Evolutionary conservation across 2,329 filamentous ascomycete species (phyloP).

Genomic region (Aspergillus awamori): DNA sequence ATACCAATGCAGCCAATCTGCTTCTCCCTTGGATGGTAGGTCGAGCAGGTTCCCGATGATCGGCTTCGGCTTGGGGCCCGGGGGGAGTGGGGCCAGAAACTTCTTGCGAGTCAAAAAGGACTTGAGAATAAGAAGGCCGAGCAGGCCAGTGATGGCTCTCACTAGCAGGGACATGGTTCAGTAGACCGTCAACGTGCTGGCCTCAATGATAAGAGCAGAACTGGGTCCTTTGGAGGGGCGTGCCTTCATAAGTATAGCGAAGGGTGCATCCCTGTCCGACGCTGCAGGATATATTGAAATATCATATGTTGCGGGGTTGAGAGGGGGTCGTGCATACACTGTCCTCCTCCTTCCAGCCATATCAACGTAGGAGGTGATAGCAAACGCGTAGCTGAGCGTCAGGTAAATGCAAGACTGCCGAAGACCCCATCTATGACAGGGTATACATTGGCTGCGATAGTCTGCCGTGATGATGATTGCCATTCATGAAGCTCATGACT

Average conservation of each 20-base stretch:
- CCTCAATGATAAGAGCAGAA: neutral
- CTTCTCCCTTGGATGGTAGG: conserved; percentile 44
- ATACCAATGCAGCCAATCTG: conserved; percentile 49
- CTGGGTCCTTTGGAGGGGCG: neutral
- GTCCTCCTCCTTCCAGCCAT: neutral
- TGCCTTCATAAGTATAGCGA: neutral
- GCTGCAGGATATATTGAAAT: neutral
- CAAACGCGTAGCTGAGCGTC: neutral
- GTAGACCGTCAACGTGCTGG: neutral
- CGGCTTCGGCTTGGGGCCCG: conserved; percentile 54
- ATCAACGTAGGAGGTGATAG: neutral
- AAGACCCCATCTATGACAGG: neutral
- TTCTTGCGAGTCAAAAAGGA: neutral
- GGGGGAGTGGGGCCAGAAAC: conserved; percentile 42
- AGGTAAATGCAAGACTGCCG: neutral
- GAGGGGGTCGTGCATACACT: neutral
- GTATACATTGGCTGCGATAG: conserved; percentile 1
- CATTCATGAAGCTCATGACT: neutral
- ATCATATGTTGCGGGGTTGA: neutral
- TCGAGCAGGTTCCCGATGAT: conserved; percentile 56
- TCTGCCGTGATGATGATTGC: neutral
- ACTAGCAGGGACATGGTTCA: neutral
- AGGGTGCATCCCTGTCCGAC: neutral
- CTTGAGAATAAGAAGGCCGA: neutral
- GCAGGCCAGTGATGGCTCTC: neutral